These are phyloP conservation scores for Cenchrus purpureus DNA, from an alignment of 176 grass and related monocot genomes.

Conservation along the genomic window DNA sequence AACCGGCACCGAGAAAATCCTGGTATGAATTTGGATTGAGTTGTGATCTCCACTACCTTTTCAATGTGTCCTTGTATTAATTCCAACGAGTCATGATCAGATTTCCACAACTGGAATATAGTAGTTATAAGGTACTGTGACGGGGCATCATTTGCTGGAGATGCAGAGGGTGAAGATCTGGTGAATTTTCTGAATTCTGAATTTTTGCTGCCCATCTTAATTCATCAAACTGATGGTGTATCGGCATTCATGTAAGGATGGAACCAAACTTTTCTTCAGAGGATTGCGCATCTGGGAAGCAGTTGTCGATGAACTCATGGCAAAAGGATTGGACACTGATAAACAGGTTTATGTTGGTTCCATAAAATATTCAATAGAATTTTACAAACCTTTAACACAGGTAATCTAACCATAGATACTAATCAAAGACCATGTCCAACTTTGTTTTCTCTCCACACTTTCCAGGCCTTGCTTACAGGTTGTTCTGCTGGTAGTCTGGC, in stretches of 20 bases:
- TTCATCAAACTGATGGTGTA: neutral
- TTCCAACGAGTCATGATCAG: neutral
- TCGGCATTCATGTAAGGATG: slow-evolving; percentile 49
- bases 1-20: slow-evolving; percentile 54
- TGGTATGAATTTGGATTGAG: slow-evolving; percentile 43
- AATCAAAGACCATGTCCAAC: neutral
- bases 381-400: neutral
- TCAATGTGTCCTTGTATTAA: neutral
- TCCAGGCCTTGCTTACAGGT: slow-evolving; percentile 75
- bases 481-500: slow-evolving; percentile 89
- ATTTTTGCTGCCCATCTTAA: neutral
- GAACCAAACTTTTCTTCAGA: slow-evolving; percentile 68
- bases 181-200: slow-evolving; percentile 29
- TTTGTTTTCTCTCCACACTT: slow-evolving; percentile 3
- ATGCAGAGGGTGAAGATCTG: slow-evolving; percentile 51
- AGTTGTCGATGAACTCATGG: slow-evolving; percentile 63
- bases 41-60: neutral
- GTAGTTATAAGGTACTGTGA: slow-evolving; percentile 77
- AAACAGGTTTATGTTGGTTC: slow-evolving; percentile 55
- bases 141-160: slow-evolving; percentile 75
- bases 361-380: neutral
- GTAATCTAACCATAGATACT: neutral
- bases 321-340: slow-evolving; percentile 60
- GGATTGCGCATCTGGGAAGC: slow-evolving; percentile 74
- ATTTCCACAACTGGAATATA: slow-evolving; percentile 94